Percentiles rank a stretch among this genome's conserved stretches.
Conservation (phyloP, 2,329 filamentous ascomycete species). For the Trichoderma polysporum region DNA sequence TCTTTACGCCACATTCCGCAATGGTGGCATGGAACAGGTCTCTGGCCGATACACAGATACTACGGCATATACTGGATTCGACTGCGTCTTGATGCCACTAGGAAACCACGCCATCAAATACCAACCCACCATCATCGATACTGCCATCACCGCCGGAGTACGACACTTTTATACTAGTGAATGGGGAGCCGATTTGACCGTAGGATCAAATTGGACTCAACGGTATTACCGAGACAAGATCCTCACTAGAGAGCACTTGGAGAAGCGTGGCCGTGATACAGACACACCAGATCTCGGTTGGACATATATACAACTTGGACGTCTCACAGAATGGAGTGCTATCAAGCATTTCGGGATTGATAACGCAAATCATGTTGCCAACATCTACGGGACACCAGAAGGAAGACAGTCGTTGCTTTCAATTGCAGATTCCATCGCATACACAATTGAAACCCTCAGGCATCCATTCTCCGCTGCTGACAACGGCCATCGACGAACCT, state of each 20-base stretch:
- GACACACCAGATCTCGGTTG: constrained; percentile 7
- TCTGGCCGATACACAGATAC: constrained; percentile 2
- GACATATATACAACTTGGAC: constrained; percentile 8
- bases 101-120: constrained; percentile 11
- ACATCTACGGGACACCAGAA: neutral
- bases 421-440: neutral
- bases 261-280: neutral
- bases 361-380: neutral
- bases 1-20: neutral
- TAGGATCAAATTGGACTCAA: constrained; percentile 12
- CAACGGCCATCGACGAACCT: neutral
- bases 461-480: neutral
- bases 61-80: neutral
- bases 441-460: neutral
- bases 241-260: neutral
- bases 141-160: neutral
- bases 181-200: constrained; percentile 3
- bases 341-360: constrained; percentile 11
- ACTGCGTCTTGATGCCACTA: constrained; percentile 9
- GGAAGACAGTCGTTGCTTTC: constrained; percentile 1
- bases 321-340: constrained; percentile 1
- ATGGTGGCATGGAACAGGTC: neutral
- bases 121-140: constrained; percentile 7
- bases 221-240: constrained; percentile 12
- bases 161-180: constrained; percentile 10